These are phyloP conservation scores for Cynanchum wilfordii DNA, from an alignment of 257 asterid species.

Conservation along the genomic window DNA sequence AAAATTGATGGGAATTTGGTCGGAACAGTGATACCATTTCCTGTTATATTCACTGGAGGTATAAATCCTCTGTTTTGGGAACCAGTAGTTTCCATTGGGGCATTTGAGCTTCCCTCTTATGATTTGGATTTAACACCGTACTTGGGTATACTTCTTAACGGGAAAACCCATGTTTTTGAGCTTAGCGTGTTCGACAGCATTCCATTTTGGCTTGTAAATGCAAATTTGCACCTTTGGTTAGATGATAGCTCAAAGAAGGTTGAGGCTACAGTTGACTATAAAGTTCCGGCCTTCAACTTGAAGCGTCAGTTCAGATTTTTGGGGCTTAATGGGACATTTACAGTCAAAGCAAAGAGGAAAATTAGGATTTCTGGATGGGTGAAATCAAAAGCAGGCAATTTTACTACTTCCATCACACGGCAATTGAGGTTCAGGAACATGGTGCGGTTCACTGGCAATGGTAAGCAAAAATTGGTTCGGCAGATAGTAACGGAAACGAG, in stretches of 20 bases:
- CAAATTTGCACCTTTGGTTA: conserved; percentile 79
- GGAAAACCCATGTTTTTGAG: conserved; percentile 40
- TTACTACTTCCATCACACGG: conserved; percentile 34
- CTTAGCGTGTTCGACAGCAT: conserved; percentile 57
- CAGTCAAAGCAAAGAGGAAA: conserved; percentile 44
- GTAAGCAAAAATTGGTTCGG: conserved; percentile 39
- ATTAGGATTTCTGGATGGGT: conserved; percentile 69
- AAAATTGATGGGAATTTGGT: conserved; percentile 52
- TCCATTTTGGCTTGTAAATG: conserved; percentile 75
- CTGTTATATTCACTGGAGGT: conserved; percentile 76
- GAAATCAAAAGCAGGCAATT: conserved; percentile 60
- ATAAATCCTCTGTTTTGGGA: conserved; percentile 82
- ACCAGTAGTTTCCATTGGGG: conserved; percentile 80
- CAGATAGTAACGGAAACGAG: conserved; percentile 44
- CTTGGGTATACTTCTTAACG: conserved; percentile 53
- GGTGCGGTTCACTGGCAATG: conserved; percentile 38
- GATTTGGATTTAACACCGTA: conserved; percentile 71
- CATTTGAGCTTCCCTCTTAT: conserved; percentile 78
- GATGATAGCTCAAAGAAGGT: conserved; percentile 40
- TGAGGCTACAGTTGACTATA: conserved; percentile 39
- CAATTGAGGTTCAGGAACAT: conserved; percentile 45
- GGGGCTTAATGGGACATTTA: conserved; percentile 49
- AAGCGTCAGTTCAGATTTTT: conserved; percentile 29
- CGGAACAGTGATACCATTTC: conserved; percentile 75
- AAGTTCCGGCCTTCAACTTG: conserved; percentile 28